A percentile compares a stretch with the other conserved stretches of the same genome.
Conservation (phyloP, 495 filamentous ascomycete genomes). For the Trypethelium eluteriae region DNA sequence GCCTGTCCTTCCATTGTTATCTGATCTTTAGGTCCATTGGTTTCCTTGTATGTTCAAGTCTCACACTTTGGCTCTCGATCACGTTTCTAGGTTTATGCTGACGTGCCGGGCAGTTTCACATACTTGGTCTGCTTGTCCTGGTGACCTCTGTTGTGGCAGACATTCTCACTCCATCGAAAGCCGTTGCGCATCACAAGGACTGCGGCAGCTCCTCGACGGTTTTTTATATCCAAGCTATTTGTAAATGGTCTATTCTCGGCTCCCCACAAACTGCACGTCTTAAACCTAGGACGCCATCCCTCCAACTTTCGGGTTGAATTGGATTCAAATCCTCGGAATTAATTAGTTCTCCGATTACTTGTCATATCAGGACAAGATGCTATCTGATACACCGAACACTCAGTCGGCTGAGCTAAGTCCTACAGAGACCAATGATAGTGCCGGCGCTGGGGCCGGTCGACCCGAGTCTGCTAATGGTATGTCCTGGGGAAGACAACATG, state of each 20-base stretch:
- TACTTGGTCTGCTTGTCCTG: background rate
- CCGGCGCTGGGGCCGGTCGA: background rate
- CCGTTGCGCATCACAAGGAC: background rate
- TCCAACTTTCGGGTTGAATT: background rate
- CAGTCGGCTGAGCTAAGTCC: conserved; percentile 4
- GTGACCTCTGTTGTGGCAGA: background rate
- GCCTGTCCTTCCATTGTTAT: background rate
- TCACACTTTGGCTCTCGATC: background rate
- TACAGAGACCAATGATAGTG: background rate
- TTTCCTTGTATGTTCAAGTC: background rate
- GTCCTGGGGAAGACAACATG: background rate
- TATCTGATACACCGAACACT: conserved; percentile 1
- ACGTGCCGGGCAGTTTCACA: background rate
- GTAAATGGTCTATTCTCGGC: background rate
- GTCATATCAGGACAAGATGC: background rate
- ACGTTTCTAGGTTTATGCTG: background rate
- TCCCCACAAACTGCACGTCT: background rate
- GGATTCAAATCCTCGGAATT: background rate
- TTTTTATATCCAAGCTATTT: background rate
- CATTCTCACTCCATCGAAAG: background rate
- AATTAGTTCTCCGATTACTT: background rate
- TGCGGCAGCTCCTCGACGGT: background rate
- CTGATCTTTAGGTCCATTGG: background rate
- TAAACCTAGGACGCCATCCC: background rate
- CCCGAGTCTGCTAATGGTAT: background rate